Base-by-base conservation (phyloP, 2,329 filamentous ascomycete genomes). In the Capronia americana region DNA sequence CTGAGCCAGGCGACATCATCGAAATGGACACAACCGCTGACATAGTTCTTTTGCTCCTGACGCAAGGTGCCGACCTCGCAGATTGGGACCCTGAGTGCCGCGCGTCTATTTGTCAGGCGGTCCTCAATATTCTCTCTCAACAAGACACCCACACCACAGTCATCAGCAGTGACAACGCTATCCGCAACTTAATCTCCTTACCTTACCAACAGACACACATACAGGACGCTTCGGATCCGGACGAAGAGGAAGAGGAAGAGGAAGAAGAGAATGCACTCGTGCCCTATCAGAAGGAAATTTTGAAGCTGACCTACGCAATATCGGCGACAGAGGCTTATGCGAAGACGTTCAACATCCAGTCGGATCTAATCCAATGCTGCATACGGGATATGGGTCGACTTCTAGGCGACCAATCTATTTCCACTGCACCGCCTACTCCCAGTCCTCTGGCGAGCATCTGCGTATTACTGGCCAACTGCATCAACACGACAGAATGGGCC, bases 281-380 rank as follows among this genome's bases (percentile, higher is more conserved):
- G 20, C 55, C 55, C 14, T 71, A 67, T 59, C 61, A 50, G 61
- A 64, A 72, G 57, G 64, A 65, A 11, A 59, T 70, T 11, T 59
- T 72, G 17, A 71, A 68, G 53, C 20, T 63, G 12, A 61, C 67
- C 26, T 72, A 72, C 44, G 55, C 61, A n/a, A 58, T 71, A 4
- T 71, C 69, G 6, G 60, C 67, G 14, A 12, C 63, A 26, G 66
- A 67, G 28, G 26, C 60, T 7, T 72, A 68, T 44, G 54, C 48
- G 20, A 54, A 57, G 11, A 56, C 55, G n/a, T 58, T 57, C 24
- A 26, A 23, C 23, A 11, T 41, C 4, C 38, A 65, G 12, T 68
- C 67, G 3, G 24, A 28, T 12, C 26, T 71, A 10, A 32, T 68
- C 17, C 51, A 38, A 24, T n/a, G 48, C 26, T 69, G 69, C 26